A percentile compares a stretch with the other conserved stretches of the same genome.
These are phyloP conservation scores for Clavispora carvajalis DNA, from an alignment of 805 yeast genomes.

Conservation along the genomic window DNA sequence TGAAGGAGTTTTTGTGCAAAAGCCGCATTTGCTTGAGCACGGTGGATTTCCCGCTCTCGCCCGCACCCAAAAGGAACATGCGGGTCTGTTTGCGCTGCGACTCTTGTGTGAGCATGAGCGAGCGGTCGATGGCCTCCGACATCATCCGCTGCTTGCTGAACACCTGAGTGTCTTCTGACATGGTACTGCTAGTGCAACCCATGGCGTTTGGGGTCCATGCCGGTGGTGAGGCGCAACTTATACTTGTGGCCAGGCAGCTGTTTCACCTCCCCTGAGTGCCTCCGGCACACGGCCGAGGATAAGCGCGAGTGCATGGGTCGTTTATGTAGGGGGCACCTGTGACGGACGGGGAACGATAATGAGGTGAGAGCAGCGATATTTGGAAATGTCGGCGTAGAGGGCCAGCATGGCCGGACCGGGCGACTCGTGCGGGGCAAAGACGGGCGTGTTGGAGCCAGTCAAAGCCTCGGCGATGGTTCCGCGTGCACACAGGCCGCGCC, in stretches of 20 bases:
- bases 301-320: too few species aligned
- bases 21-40: slow-evolving; percentile 85
- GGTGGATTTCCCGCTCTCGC: slow-evolving; percentile 92
- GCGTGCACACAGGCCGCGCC: neutral
- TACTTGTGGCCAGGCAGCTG: neutral
- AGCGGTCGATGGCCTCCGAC: slow-evolving; percentile 62
- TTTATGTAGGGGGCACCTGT: too few species aligned
- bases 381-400: too few species aligned
- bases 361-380: too few species aligned
- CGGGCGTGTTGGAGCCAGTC: too few species aligned
- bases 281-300: neutral
- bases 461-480: too few species aligned
- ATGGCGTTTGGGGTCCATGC: slow-evolving; percentile 26
- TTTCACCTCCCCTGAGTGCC: neutral
- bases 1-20: slow-evolving; percentile 80
- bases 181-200: slow-evolving; percentile 68
- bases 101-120: slow-evolving; percentile 46
- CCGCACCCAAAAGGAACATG: slow-evolving; percentile 82
- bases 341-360: too few species aligned
- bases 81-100: slow-evolving; percentile 58
- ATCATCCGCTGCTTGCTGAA: slow-evolving; percentile 48
- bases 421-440: too few species aligned
- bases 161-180: slow-evolving; percentile 44
- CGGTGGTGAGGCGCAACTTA: neutral
- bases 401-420: too few species aligned